phyloP scores from a whole-genome alignment of 768 basidiomycete genomes.

The Rhodotorula sphaerocarpa region DNA sequence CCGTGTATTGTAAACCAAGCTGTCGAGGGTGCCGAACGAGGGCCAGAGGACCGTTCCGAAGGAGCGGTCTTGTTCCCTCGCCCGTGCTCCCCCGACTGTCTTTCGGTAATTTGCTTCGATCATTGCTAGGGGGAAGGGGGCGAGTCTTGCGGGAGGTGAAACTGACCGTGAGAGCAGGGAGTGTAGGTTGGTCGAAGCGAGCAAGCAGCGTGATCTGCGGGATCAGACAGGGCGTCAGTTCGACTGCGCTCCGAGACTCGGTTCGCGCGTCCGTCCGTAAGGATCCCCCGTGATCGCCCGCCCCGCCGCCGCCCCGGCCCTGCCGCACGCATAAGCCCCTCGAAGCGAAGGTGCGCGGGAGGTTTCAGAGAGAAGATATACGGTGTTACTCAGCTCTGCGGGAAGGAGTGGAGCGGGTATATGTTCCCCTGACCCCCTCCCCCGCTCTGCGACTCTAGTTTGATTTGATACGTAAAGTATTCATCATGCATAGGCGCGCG shows the following conservation, averaged over 20 bases:
- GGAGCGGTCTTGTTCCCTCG: too few relatives aligned
- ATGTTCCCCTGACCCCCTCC: constrained; percentile 1
- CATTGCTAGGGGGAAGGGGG: not conserved
- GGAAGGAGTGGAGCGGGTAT: too few relatives aligned
- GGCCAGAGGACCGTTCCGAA: too few relatives aligned
- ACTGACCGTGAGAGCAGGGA: not conserved
- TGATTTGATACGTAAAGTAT: constrained; percentile 25
- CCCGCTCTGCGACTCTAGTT: constrained; percentile 2
- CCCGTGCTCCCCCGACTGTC: not conserved
- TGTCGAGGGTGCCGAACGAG: not conserved
- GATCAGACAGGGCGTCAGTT: too few relatives aligned
- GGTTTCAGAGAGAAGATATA: constrained; percentile 13
- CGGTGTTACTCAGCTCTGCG: not conserved
- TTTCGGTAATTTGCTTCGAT: not conserved
- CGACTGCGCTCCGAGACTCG: too few relatives aligned
- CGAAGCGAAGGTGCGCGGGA: too few relatives aligned
- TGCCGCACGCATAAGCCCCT: too few relatives aligned
- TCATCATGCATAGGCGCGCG: not conserved
- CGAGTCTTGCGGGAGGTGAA: not conserved
- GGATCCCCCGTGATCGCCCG: too few relatives aligned
- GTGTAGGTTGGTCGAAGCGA: too few relatives aligned
- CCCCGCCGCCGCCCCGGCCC: too few relatives aligned
- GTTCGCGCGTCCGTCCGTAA: too few relatives aligned
- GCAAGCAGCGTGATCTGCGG: too few relatives aligned
- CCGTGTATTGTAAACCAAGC: not conserved